Evolutionary conservation across 1,139 yeast genomes (phyloP).

Genomic region (Protomyces inouyei): DNA sequence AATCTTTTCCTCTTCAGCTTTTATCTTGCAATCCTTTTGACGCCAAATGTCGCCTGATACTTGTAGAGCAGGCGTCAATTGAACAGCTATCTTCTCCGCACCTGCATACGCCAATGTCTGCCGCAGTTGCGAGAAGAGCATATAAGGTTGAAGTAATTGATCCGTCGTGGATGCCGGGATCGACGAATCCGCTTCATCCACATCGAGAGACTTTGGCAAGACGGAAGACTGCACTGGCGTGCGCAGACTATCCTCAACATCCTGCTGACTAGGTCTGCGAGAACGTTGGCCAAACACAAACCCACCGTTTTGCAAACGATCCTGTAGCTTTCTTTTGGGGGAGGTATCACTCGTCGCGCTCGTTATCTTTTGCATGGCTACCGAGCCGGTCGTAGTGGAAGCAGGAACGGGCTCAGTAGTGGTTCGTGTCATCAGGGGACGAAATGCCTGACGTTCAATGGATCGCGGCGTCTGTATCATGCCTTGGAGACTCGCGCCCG

Average conservation of each 20-base stretch:
- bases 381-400: not conserved
- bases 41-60: slow-evolving; percentile 25
- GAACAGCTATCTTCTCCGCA: not conserved
- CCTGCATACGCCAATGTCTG: not conserved
- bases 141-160: not conserved
- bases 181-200: not conserved
- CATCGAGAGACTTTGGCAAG: no score
- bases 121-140: not conserved
- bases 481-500: no score
- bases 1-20: slow-evolving; percentile 27
- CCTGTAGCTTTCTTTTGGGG: not conserved
- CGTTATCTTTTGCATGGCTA: not conserved
- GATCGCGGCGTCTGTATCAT: no score
- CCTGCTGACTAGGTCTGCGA: no score
- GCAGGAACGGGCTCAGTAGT: not conserved
- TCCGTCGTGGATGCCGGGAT: not conserved
- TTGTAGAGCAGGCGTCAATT: slow-evolving; percentile 1
- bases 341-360: not conserved
- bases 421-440: not conserved
- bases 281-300: no score
- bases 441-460: not conserved
- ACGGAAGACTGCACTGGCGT: no score
- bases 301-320: no score
- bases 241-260: no score
- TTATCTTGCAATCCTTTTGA: slow-evolving; percentile 19